Evolutionary conservation across 108 stramenopile species (phyloP).

Genomic region (Nannochloropsis gaditana): DNA sequence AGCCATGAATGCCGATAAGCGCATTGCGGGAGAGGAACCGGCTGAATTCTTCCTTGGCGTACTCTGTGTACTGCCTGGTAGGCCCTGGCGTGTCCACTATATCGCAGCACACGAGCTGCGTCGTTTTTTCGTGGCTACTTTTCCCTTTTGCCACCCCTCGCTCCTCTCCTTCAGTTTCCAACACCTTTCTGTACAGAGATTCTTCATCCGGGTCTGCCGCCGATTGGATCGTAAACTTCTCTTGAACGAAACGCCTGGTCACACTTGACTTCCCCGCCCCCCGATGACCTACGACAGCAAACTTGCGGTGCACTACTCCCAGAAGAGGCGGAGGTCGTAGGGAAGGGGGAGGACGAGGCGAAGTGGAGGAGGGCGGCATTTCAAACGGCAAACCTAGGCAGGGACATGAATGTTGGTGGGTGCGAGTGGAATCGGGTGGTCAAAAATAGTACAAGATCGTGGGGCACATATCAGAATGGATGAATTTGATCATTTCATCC

Average conservation of each 20-base stretch:
- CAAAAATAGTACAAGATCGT: no score
- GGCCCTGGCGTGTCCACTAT: background rate
- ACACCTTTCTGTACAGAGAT: background rate
- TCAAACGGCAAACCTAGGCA: no score
- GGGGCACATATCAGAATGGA: no score
- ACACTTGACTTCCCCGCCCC: background rate
- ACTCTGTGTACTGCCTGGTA: background rate
- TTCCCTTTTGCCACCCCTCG: background rate
- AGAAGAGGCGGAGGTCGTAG: background rate
- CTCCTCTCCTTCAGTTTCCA: background rate
- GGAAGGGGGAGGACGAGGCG: background rate
- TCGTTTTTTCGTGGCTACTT: background rate
- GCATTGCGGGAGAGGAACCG: constrained; percentile 10
- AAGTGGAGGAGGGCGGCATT: background rate
- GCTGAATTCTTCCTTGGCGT: background rate
- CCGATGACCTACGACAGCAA: background rate
- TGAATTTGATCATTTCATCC: no score
- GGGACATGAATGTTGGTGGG: no score
- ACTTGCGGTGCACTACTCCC: background rate
- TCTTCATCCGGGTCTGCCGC: background rate
- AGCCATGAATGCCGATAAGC: background rate
- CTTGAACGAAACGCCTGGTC: background rate
- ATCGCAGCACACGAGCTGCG: background rate
- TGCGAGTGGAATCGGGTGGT: no score
- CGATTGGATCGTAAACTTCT: background rate